A percentile compares a stretch with the other conserved stretches of the same genome.
These are phyloP conservation scores for Diaporthe sp. DNA, from an alignment of 2,329 filamentous ascomycete species.

Conservation along the genomic window DNA sequence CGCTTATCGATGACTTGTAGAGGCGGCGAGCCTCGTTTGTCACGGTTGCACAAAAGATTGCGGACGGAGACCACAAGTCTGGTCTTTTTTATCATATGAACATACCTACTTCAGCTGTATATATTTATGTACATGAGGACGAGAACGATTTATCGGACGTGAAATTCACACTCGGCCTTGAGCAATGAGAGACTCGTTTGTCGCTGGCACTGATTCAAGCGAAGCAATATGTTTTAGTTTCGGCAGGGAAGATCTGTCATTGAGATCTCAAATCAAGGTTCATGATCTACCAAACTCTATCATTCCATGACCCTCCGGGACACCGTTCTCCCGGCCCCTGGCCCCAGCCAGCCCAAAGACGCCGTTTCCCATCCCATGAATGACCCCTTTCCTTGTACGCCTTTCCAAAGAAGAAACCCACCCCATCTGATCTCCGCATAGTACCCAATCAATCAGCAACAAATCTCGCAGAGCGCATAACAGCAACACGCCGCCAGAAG, in stretches of 20 bases:
- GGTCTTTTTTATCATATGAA: neutral
- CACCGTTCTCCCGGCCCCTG: neutral
- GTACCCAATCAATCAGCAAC: neutral
- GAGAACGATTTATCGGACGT: too few species aligned
- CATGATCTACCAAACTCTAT: slow-evolving; percentile 6
- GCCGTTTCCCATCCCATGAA: neutral
- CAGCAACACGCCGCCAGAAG: slow-evolving; percentile 28
- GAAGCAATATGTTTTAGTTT: slow-evolving; percentile 8
- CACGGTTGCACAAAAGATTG: too few species aligned
- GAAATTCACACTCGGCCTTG: neutral
- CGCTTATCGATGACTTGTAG: slow-evolving; percentile 45
- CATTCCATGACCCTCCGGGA: neutral
- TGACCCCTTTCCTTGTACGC: neutral
- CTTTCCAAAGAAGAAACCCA: neutral
- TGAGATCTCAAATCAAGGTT: neutral
- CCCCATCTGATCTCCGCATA: neutral
- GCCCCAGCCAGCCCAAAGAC: neutral
- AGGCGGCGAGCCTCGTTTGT: neutral
- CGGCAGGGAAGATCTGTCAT: neutral
- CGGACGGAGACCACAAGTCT: neutral
- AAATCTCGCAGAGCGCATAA: slow-evolving; percentile 10
- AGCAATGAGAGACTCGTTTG: neutral
- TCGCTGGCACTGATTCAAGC: slow-evolving; percentile 10
- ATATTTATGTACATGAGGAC: slow-evolving; percentile 4
- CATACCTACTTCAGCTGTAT: slow-evolving; percentile 9